Evolutionary conservation across 2,329 filamentous ascomycete species (phyloP).

Genomic region (Fusarium pseudograminearum): DNA sequence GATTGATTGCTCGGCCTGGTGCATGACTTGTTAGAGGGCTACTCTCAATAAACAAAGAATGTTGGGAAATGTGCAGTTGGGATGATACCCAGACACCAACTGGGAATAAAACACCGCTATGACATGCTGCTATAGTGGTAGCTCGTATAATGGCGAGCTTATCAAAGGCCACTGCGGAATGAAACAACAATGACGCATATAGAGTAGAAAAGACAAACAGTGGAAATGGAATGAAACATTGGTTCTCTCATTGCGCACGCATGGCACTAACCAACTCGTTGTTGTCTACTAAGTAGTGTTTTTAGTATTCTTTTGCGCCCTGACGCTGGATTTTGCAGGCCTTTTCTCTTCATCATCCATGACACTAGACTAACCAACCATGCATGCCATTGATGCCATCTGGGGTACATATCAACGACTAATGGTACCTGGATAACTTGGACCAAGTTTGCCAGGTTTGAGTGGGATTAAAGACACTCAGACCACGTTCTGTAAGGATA

Average conservation of each 20-base stretch:
- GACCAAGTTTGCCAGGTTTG: conserved; percentile 13
- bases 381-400: conserved; percentile 12
- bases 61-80: background rate
- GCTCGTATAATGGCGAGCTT: background rate
- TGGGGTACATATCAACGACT: conserved; percentile 8
- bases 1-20: background rate
- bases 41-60: background rate
- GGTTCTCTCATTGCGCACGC: background rate
- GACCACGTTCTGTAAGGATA: background rate
- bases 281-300: background rate
- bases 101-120: conserved; percentile 21
- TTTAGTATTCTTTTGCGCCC: conserved; percentile 5
- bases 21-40: background rate
- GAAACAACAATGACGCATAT: conserved; percentile 42
- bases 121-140: background rate
- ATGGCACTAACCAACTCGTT: background rate
- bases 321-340: background rate
- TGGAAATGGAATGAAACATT: conserved; percentile 15
- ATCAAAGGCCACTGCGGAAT: conserved; percentile 32
- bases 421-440: conserved; percentile 4
- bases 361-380: conserved; percentile 25
- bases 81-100: background rate
- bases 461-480: background rate
- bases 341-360: background rate
- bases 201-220: background rate